Evolutionary conservation across 495 filamentous ascomycete genomes (phyloP).

Genomic region (Tetracladium setigerum): DNA sequence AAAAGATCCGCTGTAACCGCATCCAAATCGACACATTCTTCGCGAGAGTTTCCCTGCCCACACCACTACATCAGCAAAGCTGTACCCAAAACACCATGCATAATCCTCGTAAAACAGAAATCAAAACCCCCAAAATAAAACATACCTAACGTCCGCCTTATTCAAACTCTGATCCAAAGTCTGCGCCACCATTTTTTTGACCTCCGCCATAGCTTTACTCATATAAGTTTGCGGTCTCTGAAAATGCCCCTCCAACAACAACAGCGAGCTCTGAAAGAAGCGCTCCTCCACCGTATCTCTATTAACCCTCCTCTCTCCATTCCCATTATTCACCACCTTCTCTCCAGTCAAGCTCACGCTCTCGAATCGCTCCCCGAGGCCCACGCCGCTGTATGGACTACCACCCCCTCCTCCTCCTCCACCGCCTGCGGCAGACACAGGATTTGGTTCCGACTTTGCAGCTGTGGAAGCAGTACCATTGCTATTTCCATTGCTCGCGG

Average conservation of each 20-base stretch:
- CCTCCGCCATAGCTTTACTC: constrained; percentile 39
- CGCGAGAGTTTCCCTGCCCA: constrained; percentile 46
- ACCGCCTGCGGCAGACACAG: no score
- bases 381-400: no score
- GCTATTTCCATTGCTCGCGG: no score
- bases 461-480: no score
- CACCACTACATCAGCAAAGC: constrained; percentile 14
- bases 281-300: constrained; percentile 41
- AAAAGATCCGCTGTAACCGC: constrained; percentile 53
- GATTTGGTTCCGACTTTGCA: no score
- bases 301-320: constrained; percentile 12
- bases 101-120: background rate
- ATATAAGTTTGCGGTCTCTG: constrained; percentile 9
- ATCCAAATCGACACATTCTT: constrained; percentile 61
- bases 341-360: background rate
- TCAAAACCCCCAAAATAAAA: background rate
- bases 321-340: background rate
- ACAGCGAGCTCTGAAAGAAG: constrained; percentile 42
- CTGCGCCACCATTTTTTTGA: constrained; percentile 38
- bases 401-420: no score
- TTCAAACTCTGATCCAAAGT: constrained; percentile 45
- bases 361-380: no score
- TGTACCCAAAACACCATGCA: background rate
- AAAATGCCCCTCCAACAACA: constrained; percentile 48
- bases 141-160: constrained; percentile 49